Percentiles rank a stretch among this genome's conserved stretches.
Evolutionary conservation across 2,329 filamentous ascomycete genomes (phyloP).

Genomic region (Cytospora chrysosperma): DNA sequence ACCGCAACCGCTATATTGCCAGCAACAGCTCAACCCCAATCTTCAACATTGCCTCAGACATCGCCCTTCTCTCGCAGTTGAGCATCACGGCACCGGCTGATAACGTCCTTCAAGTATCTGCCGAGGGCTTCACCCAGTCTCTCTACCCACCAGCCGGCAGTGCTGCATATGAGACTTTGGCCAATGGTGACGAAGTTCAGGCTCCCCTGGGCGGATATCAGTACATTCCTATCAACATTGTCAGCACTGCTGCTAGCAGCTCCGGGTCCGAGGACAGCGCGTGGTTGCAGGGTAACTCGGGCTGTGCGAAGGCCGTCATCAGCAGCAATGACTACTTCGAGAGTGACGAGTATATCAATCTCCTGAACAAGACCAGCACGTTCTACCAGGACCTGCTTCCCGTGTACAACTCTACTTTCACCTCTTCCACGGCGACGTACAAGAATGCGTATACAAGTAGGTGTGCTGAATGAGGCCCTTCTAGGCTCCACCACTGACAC

Average conservation of each 20-base stretch:
- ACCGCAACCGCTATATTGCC: slow-evolving; percentile 72
- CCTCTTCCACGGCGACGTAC: slow-evolving; percentile 46
- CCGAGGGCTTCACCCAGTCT: slow-evolving; percentile 77
- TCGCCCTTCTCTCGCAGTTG: slow-evolving; percentile 70
- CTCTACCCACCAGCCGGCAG: slow-evolving; percentile 76
- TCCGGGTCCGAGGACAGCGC: slow-evolving; percentile 54
- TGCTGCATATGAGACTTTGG: slow-evolving; percentile 58
- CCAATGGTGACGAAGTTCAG: slow-evolving; percentile 66
- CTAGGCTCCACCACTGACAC: background rate
- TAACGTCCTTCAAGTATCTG: slow-evolving; percentile 76
- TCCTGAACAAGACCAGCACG: slow-evolving; percentile 52
- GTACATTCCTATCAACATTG: slow-evolving; percentile 70
- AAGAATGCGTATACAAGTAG: slow-evolving; percentile 62
- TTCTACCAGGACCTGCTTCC: slow-evolving; percentile 58
- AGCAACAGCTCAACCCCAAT: slow-evolving; percentile 60
- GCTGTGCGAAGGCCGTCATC: slow-evolving; percentile 54
- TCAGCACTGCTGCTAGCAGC: slow-evolving; percentile 53
- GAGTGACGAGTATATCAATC: slow-evolving; percentile 45
- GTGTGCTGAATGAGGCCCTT: slow-evolving; percentile 28
- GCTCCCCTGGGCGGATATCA: slow-evolving; percentile 79
- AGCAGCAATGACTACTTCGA: slow-evolving; percentile 56
- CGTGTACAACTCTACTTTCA: slow-evolving; percentile 54
- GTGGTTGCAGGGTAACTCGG: slow-evolving; percentile 59
- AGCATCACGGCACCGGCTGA: slow-evolving; percentile 71
- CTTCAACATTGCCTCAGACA: slow-evolving; percentile 61